Percentiles rank a stretch among this genome's conserved stretches.
Evolutionary conservation across 176 grass and related monocot species (phyloP).

Genomic region (Oryza longistaminata): DNA sequence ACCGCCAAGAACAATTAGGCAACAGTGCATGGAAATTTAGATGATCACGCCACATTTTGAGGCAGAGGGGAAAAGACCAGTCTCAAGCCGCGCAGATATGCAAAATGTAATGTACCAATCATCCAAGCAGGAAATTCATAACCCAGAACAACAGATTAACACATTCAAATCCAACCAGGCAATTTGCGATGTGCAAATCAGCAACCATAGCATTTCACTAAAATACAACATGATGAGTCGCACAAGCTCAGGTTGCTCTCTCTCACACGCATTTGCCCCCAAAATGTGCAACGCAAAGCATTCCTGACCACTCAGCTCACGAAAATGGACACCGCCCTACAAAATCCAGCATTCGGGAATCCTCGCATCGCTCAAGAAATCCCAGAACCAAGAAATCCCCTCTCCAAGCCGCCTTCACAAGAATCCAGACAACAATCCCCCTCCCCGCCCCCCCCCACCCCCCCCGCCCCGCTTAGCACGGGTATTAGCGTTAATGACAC

Average conservation of each 20-base stretch:
- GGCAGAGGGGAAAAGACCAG: not conserved
- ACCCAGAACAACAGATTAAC: not conserved
- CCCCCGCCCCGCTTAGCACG: no score
- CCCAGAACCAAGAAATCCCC: not conserved
- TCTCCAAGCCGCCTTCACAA: not conserved
- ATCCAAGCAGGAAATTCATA: not conserved
- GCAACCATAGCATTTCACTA: not conserved
- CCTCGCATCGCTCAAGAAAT: not conserved
- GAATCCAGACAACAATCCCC: not conserved
- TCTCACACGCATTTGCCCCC: not conserved
- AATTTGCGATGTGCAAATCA: not conserved
- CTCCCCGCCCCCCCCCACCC: no score
- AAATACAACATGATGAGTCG: not conserved
- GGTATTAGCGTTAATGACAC: no score
- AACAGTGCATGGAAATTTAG: not conserved
- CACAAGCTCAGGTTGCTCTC: not conserved
- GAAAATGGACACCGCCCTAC: not conserved
- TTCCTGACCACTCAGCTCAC: not conserved
- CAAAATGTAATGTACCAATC: not conserved
- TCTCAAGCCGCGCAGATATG: not conserved
- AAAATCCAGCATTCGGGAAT: not conserved
- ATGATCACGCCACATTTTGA: constrained; percentile 1
- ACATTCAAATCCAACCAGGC: not conserved
- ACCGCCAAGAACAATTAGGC: not conserved
- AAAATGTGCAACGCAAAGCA: not conserved